Conservation (phyloP, 208 protist genomes). For the Leishmania mexicana region DNA sequence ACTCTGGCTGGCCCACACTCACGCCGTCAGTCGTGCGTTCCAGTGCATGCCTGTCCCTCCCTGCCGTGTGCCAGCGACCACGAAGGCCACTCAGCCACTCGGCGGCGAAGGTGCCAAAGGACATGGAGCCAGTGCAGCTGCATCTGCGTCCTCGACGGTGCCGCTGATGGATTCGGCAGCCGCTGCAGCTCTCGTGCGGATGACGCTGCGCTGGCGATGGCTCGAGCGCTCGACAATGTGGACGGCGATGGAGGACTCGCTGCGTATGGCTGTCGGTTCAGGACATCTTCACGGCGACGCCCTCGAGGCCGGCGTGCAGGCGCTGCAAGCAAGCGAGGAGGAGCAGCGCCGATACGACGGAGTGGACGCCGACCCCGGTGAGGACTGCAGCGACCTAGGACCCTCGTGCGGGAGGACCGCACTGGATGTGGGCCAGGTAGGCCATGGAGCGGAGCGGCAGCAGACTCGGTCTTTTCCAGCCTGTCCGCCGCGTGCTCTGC, state of each 20-base stretch:
- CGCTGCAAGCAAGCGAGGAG: conserved; percentile 30
- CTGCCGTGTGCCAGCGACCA: background rate
- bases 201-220: conserved; percentile 20
- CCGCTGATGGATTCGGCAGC: background rate
- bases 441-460: background rate
- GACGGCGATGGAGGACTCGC: conserved; percentile 39
- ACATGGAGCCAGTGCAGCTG: background rate
- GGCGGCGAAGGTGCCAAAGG: background rate
- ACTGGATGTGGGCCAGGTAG: background rate
- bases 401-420: background rate
- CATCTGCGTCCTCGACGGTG: background rate
- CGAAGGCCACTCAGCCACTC: background rate
- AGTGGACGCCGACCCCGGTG: background rate
- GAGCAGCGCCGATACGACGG: conserved; percentile 29
- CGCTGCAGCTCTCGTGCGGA: conserved; percentile 16
- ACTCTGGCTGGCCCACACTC: conserved; percentile 28
- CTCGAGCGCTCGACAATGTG: conserved; percentile 27
- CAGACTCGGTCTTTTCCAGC: conserved; percentile 25
- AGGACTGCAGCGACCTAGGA: background rate
- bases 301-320: conserved; percentile 44
- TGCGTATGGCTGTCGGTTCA: conserved; percentile 43
- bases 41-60: background rate
- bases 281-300: conserved; percentile 45
- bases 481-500: conserved; percentile 29
- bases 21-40: conserved; percentile 28